Evolutionary conservation across 2,329 filamentous ascomycete genomes (phyloP).

Genomic region (Diplodia scrobiculata): DNA sequence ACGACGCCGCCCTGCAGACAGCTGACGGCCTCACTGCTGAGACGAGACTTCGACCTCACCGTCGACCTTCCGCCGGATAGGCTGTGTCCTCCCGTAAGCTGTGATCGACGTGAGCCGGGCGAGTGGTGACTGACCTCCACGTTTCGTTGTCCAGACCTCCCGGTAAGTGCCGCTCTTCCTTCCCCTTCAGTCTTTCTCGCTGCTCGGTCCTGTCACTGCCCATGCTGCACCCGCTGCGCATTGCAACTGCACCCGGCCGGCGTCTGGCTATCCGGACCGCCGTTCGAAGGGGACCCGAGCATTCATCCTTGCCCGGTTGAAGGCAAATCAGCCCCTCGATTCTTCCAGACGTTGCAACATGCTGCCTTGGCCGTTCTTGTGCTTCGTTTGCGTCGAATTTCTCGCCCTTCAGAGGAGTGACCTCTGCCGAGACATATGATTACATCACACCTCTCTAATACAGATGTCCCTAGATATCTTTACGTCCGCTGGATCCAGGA

Average conservation of each 20-base stretch:
- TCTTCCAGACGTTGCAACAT: not conserved
- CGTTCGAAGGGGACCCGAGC: too few relatives aligned
- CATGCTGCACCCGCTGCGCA: not conserved
- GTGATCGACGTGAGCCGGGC: not conserved
- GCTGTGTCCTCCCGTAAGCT: conserved; percentile 76
- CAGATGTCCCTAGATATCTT: conserved; percentile 63
- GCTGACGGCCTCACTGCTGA: conserved; percentile 77
- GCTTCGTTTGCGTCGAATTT: not conserved
- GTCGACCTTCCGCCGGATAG: conserved; percentile 74
- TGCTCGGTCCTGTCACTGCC: not conserved
- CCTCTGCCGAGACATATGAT: too few relatives aligned
- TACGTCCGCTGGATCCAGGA: conserved; percentile 88
- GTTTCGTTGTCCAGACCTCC: conserved; percentile 33
- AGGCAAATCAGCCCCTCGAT: not conserved
- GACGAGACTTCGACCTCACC: conserved; percentile 70
- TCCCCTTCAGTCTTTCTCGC: not conserved
- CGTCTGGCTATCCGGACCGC: not conserved
- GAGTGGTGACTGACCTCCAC: conserved; percentile 35
- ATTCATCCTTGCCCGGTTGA: too few relatives aligned
- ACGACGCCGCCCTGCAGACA: conserved; percentile 45
- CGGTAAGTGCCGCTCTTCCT: conserved; percentile 14
- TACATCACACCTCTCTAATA: not conserved
- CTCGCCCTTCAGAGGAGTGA: not conserved
- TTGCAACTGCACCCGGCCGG: not conserved
- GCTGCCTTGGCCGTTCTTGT: not conserved